Percentiles rank a stretch among this genome's conserved stretches.
Evolutionary conservation across 306 rosid species (phyloP).

Genomic region (Datisca glomerata): DNA sequence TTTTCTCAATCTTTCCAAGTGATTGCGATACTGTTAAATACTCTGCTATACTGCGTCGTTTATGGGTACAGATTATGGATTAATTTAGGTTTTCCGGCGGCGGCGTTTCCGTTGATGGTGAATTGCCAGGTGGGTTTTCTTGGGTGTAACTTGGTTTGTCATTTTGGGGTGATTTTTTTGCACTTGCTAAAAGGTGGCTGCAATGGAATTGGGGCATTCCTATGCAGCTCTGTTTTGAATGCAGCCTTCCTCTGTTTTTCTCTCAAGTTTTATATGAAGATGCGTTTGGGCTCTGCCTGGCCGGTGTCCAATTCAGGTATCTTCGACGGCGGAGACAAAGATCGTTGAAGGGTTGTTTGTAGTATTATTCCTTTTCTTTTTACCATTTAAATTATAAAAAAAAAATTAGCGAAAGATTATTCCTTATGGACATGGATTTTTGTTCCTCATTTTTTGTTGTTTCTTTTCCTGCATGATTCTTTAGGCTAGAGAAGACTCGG

Average conservation of each 20-base stretch:
- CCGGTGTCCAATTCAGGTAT: no score
- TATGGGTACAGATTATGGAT: slow-evolving; percentile 72
- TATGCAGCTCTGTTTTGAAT: slow-evolving; percentile 51
- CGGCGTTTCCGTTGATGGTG: slow-evolving; percentile 42
- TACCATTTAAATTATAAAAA: no score
- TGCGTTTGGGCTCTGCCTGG: slow-evolving; percentile 23
- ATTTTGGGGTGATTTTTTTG: slow-evolving; percentile 53
- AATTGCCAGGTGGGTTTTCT: slow-evolving; percentile 49
- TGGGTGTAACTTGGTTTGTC: slow-evolving; percentile 57
- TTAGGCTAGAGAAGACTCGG: no score
- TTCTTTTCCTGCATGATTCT: no score
- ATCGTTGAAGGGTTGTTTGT: no score
- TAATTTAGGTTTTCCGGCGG: slow-evolving; percentile 39
- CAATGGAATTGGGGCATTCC: slow-evolving; percentile 86
- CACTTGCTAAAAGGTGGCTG: slow-evolving; percentile 68
- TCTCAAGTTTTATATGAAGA: slow-evolving; percentile 49
- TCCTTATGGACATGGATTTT: no score
- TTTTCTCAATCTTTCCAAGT: slow-evolving; percentile 85
- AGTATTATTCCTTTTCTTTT: no score
- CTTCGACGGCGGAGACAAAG: no score
- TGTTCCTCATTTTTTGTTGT: no score
- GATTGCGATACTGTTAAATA: slow-evolving; percentile 52
- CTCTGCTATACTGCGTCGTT: slow-evolving; percentile 41
- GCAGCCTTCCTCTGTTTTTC: slow-evolving; percentile 39
- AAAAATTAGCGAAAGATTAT: no score